phyloP scores from a whole-genome alignment of 805 yeast species.

The Candida anglica region DNA sequence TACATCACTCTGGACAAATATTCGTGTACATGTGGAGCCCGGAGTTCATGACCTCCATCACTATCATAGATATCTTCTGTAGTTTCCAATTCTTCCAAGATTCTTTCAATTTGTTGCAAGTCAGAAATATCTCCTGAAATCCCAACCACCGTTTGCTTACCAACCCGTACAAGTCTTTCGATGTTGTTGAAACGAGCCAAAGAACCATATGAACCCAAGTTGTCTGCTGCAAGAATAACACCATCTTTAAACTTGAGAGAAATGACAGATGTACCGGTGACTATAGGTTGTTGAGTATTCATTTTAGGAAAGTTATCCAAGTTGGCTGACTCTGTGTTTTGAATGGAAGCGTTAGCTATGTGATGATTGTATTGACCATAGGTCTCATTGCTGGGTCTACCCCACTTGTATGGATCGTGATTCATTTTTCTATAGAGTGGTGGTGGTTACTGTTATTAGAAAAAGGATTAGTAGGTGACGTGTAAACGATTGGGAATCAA shows the following conservation, averaged over 20 bases:
- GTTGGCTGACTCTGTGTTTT: not conserved
- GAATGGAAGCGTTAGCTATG: constrained; percentile 59
- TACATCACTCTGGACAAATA: constrained; percentile 83
- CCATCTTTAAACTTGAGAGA: constrained; percentile 90
- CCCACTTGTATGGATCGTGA: constrained; percentile 95
- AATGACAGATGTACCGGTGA: constrained; percentile 94
- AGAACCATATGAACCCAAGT: constrained; percentile 89
- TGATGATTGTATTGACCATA: constrained; percentile 78
- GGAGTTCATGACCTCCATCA: constrained; percentile 55
- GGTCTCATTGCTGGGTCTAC: constrained; percentile 79
- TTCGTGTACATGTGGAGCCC: constrained; percentile 86
- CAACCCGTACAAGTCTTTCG: constrained; percentile 83
- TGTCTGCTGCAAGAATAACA: constrained; percentile 91
- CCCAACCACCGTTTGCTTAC: constrained; percentile 85
- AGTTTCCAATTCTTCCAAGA: constrained; percentile 70
- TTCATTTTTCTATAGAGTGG: constrained; percentile 60
- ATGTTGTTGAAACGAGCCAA: constrained; percentile 79
- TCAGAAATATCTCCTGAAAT: constrained; percentile 93
- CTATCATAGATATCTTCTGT: constrained; percentile 76
- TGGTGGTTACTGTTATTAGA: not conserved
- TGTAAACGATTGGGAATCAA: no score
- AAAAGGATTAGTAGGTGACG: no score
- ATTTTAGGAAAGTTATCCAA: constrained; percentile 53
- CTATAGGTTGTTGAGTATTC: constrained; percentile 91
- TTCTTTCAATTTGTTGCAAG: constrained; percentile 74